Evolutionary conservation across 2,329 filamentous ascomycete species (phyloP).

Genomic region (Tolypocladium ovalisporum): DNA sequence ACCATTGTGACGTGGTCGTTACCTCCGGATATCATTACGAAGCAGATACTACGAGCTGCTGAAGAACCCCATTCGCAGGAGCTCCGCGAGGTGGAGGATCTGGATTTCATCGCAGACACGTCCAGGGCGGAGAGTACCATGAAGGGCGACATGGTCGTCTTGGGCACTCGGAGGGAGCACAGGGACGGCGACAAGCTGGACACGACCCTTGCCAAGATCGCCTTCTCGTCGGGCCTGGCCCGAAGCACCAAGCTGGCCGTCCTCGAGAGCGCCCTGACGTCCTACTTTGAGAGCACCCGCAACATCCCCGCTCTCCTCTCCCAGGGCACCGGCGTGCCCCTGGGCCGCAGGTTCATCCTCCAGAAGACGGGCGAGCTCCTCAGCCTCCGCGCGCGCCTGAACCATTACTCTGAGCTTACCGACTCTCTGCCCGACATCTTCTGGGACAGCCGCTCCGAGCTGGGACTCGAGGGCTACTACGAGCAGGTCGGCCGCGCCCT

Average conservation of each 20-base stretch:
- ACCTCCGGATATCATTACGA: slow-evolving; percentile 63
- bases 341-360: slow-evolving; percentile 64
- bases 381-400: slow-evolving; percentile 80
- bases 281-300: slow-evolving; percentile 80
- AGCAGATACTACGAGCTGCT: slow-evolving; percentile 64
- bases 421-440: slow-evolving; percentile 93
- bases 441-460: slow-evolving; percentile 84
- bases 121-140: slow-evolving; percentile 64
- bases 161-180: slow-evolving; percentile 60
- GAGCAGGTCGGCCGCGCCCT: slow-evolving; percentile 83
- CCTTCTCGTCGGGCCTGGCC: slow-evolving; percentile 89
- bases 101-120: slow-evolving; percentile 75
- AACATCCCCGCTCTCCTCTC: slow-evolving; percentile 71
- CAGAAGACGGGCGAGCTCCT: slow-evolving; percentile 90
- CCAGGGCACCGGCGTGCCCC: slow-evolving; percentile 35
- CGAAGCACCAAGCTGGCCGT: slow-evolving; percentile 90
- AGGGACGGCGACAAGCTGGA: slow-evolving; percentile 35
- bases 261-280: slow-evolving; percentile 69
- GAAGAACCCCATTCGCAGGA: slow-evolving; percentile 58
- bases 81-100: slow-evolving; percentile 72
- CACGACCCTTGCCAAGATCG: slow-evolving; percentile 79
- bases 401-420: slow-evolving; percentile 93
- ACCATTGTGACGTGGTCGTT: slow-evolving; percentile 90
- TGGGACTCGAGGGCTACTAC: slow-evolving; percentile 89
- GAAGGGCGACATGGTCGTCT: slow-evolving; percentile 76